Base-by-base conservation (phyloP, 2,329 filamentous ascomycete genomes). In the Pseudopithomyces chartarum region DNA sequence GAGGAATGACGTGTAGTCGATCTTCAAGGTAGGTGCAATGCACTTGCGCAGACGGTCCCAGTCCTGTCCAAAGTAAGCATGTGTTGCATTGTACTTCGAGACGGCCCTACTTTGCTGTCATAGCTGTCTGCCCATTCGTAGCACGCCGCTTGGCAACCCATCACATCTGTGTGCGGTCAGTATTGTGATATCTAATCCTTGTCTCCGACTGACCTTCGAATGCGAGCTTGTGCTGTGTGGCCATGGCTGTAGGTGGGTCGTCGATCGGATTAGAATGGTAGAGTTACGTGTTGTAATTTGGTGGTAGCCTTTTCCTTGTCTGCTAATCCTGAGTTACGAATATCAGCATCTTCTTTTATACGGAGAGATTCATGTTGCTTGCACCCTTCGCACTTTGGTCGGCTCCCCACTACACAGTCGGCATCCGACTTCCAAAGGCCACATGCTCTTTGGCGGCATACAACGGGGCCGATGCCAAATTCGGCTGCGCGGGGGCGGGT, bases 41-140 rank as follows among this genome's bases (percentile, higher is more conserved):
- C 83, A 85, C 60, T 82, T 84, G 62, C 78, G 69, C 26, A 88
- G 80, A 50, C 85, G 82, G 13, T 80, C 78, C 85, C 86, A 88
- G 76, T 88, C 84, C 75, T 76, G 54, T 19, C 5, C 38, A 17
- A 51, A 20, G 40, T 59, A 47, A 60, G 55, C 38, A 13, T 39
- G 20, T 29, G 23, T 29, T 42, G 20, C 34, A 36, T 32, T 13
- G 46, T 39, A 23, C 46, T 19, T 12, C 45, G 10, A 47, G 36
- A 20, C 26, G 33, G 22, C 54, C 62, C 36, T 57, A 76, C 77
- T 75, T 89, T 89, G 72, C 81, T 82, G 73, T 88, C 85, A 74
- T 88, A 87, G 78, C 82, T 85, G 71, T 87, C 85, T 55, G 84
- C 85, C 86, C 86, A 88, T 67, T 87, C 83, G 73, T 84, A 87